A percentile compares a stretch with the other conserved stretches of the same genome.
Evolutionary conservation across 805 yeast species (phyloP).

Genomic region (Schwanniomyces vanrijiae): DNA sequence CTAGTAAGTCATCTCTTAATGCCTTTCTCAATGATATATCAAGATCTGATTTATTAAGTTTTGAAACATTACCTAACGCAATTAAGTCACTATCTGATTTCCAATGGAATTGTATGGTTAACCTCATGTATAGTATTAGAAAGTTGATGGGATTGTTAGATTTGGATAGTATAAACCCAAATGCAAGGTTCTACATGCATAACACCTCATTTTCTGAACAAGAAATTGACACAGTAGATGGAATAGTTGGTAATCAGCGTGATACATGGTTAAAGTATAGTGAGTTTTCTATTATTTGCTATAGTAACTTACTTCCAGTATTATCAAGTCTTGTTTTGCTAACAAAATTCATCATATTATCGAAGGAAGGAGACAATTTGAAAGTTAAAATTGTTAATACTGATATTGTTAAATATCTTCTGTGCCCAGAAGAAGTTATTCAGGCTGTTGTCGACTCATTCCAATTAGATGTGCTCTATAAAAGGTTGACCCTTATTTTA

Average conservation of each 20-base stretch:
- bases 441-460: constrained; percentile 2
- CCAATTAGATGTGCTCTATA: constrained; percentile 7
- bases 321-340: constrained; percentile 18
- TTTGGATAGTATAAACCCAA: background rate
- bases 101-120: constrained; percentile 31
- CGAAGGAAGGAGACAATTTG: constrained; percentile 5
- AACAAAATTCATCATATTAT: constrained; percentile 11
- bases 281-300: constrained; percentile 13
- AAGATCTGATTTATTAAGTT: constrained; percentile 20
- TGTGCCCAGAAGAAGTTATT: background rate
- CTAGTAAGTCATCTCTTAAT: background rate
- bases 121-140: constrained; percentile 27
- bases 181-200: constrained; percentile 5
- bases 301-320: constrained; percentile 15
- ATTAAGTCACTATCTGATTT: constrained; percentile 12
- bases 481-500: constrained; percentile 8
- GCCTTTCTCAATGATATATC: constrained; percentile 17
- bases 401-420: background rate
- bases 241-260: constrained; percentile 4
- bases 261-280: constrained; percentile 20
- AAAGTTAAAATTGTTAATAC: constrained; percentile 3
- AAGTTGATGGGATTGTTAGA: constrained; percentile 37
- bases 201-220: background rate
- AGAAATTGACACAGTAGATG: background rate
- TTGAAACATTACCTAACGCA: constrained; percentile 14